These are phyloP conservation scores for Alternaria infectoria DNA, from an alignment of 2,329 filamentous ascomycete genomes.

Conservation along the genomic window DNA sequence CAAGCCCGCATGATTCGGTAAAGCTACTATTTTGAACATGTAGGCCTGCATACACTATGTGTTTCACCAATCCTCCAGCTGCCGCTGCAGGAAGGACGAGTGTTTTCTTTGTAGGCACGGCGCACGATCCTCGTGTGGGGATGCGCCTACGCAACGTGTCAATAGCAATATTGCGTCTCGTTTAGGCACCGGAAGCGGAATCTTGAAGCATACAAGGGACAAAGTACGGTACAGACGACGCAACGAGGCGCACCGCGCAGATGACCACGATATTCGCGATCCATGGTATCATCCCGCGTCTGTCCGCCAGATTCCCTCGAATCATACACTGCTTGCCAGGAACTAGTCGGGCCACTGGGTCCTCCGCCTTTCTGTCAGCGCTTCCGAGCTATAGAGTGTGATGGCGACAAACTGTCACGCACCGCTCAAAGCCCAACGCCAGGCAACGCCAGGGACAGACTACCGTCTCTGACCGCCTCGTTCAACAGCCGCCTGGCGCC, in stretches of 20 bases:
- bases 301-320: conserved; percentile 10
- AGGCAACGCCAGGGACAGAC: not conserved
- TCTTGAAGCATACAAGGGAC: not conserved
- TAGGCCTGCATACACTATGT: conserved; percentile 10
- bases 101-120: not conserved
- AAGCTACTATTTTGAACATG: conserved; percentile 5
- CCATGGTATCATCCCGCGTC: conserved; percentile 12
- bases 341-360: conserved; percentile 14
- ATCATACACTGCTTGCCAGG: conserved; percentile 14
- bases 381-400: not conserved
- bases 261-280: conserved; percentile 17
- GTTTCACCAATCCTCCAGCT: conserved; percentile 5
- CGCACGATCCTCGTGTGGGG: conserved; percentile 1
- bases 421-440: not conserved
- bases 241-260: conserved; percentile 11
- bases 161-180: not conserved
- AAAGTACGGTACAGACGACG: conserved; percentile 11
- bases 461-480: not conserved
- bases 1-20: conserved; percentile 25
- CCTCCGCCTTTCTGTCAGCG: conserved; percentile 5
- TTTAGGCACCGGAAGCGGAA: not conserved
- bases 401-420: not conserved
- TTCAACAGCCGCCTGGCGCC: not conserved
- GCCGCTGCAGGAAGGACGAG: not conserved
- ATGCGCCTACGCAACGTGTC: conserved; percentile 9